These are phyloP conservation scores for Paecilomyces dactylethromorphus DNA, from an alignment of 2,329 filamentous ascomycete genomes.

Conservation along the genomic window DNA sequence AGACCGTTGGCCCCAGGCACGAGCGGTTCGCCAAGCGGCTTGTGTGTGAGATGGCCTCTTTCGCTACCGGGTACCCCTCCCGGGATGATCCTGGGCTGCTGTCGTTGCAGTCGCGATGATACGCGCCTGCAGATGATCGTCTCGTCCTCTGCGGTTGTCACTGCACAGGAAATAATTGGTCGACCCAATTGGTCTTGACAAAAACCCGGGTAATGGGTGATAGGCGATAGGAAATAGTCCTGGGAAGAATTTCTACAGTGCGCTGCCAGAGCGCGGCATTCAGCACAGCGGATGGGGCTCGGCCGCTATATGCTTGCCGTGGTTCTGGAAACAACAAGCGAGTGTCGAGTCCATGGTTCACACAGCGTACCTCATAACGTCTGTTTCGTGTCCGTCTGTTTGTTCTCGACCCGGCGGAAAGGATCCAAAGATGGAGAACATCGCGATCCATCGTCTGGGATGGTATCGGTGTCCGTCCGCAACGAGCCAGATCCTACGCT, in stretches of 20 bases:
- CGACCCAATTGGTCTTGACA: background rate
- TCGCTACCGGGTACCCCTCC: background rate
- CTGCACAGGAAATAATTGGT: background rate
- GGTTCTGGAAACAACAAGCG: background rate
- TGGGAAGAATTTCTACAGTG: background rate
- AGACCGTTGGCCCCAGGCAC: background rate
- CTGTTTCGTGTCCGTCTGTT: background rate
- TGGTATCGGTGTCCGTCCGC: background rate
- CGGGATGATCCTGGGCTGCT: background rate
- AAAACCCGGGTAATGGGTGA: too few species aligned
- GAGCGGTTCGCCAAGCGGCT: too few species aligned
- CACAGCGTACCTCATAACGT: background rate
- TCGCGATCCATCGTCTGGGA: background rate
- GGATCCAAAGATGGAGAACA: background rate
- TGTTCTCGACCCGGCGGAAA: background rate
- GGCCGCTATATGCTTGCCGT: background rate
- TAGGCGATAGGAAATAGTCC: background rate
- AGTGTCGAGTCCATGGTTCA: background rate
- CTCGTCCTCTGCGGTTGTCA: background rate
- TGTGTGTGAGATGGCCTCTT: background rate
- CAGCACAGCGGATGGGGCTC: background rate
- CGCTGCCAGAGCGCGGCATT: background rate
- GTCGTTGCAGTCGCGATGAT: background rate
- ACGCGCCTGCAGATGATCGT: background rate
- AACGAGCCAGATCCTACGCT: background rate